Evolutionary conservation across 2,329 filamentous ascomycete species (phyloP).

Genomic region (Nemania diffusa): DNA sequence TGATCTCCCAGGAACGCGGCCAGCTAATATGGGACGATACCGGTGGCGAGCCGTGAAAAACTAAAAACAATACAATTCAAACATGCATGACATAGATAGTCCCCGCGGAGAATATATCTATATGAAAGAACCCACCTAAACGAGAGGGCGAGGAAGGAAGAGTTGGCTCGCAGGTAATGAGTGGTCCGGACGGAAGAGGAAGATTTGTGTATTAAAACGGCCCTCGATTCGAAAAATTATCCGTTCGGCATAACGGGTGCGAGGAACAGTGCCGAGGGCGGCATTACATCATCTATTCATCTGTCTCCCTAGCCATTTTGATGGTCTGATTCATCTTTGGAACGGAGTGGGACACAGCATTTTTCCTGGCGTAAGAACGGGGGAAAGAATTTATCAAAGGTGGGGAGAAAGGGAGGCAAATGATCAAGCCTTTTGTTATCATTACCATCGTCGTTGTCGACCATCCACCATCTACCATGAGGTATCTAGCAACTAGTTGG

Average conservation of each 20-base stretch:
- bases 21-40: conserved; percentile 34
- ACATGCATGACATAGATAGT: neutral
- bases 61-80: neutral
- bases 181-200: neutral
- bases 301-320: neutral
- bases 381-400: neutral
- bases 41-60: conserved; percentile 39
- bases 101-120: neutral
- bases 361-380: neutral
- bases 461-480: neutral
- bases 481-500: conserved; percentile 14
- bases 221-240: neutral
- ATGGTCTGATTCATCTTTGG: neutral
- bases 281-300: neutral
- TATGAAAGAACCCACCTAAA: neutral
- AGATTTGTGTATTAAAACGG: conserved; percentile 1
- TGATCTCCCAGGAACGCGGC: conserved; percentile 45
- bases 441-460: conserved; percentile 4
- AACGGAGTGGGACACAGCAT: neutral
- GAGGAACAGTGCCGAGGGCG: neutral
- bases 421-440: neutral
- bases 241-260: conserved; percentile 1
- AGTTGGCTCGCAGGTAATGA: neutral
- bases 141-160: neutral
- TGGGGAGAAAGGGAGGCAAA: neutral